Base-by-base conservation (phyloP, 495 filamentous ascomycete species). In the Rusavskia elegans region DNA sequence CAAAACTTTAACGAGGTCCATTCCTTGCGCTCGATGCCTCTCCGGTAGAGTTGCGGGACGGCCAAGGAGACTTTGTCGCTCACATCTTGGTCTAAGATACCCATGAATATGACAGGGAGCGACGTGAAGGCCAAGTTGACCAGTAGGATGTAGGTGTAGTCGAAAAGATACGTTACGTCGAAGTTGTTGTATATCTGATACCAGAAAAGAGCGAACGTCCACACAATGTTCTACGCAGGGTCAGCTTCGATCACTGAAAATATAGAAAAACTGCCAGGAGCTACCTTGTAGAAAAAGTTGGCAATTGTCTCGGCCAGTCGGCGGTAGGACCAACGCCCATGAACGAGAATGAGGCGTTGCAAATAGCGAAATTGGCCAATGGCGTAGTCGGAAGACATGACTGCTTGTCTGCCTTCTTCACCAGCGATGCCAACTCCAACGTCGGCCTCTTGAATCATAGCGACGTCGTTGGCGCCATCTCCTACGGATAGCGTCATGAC, bases 401-500 rank as follows among this genome's bases (percentile, higher is more conserved):
- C 93, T 38, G 93, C 93, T 65, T 95, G 89, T 63, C 93, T 76
- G 51, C 93, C 93, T 75, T 99, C 93, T 56, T 89, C 87, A 67
- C 93, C 93, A 55, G 93, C 90, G 66, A 99, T 96, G 65, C 93
- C 93, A 51, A 99, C 90, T 65, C 93, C 93, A 19, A 97, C 87
- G 67, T 99, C 89, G 5, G 93, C 93, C 67, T 97, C 89, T 67
- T 99, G 93, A 63, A 99, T 99, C 93, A 99, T 99, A 37, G 93
- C 93, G 55, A 97, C 93, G 68, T 99, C 93, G 67, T 97, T 99
- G 54, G 93, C 93, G 63, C 92, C 93, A 67, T 99, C 93, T 53
- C 93, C 93, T 49, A 99, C 84, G 1, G 90, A 89, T 41, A 99
- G 76, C 7, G 92, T 95, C 83, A 99, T 94, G 65, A 97, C 89